Evolutionary conservation across 495 filamentous ascomycete species (phyloP), one percentile per base, ranked within the genome.

Genomic region (Oidiodendron maius): DNA sequence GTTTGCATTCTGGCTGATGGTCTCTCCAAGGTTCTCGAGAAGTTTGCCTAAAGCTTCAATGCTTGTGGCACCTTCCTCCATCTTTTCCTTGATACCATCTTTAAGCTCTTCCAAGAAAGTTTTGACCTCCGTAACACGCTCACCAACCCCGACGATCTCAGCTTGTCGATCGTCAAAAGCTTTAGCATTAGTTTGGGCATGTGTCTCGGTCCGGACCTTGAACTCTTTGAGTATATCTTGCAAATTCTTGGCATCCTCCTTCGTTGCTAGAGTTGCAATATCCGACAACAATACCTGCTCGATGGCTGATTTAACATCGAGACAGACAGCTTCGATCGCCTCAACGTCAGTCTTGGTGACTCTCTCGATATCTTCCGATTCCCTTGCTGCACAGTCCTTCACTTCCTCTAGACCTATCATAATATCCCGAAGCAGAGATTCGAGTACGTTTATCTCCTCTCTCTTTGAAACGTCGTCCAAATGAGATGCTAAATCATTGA

Each of bases 301-400:
- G 32, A 94, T 70, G 32, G 83, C 75, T 4, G 78, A 72, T 63
- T 89, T 93, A 62, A 89, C 81, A 37, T 95, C 89, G 34, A 82
- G 79, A 47, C 88, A 85, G 52, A 89, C 76, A 2, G 83, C 75
- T 48, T 86, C 86, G 6, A 95, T 76, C 0, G 82, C 80, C 47
- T 89, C 86, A 20, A 95, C 64, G 52, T 94, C 87, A 0, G 78
- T 78, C 63, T 91, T 93, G 47, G 81, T 83, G 40, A 89, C 69
- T 53, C 75, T 83, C 41, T 87, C 83, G 0, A 71, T 65, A 12
- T 83, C 78, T 12, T 81, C 71, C 5, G 78, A 79, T 28, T 86
- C 81, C 22, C 77, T 71, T 12, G 73, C 64, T 15, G 58, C 53
- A 16, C 80, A 77, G 54, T 77, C 76, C 57, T 87, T 91, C 55